Evolutionary conservation across 495 filamentous ascomycete species (phyloP), one percentile per base, ranked within the genome.

Genomic region (Entonaema liquescens): DNA sequence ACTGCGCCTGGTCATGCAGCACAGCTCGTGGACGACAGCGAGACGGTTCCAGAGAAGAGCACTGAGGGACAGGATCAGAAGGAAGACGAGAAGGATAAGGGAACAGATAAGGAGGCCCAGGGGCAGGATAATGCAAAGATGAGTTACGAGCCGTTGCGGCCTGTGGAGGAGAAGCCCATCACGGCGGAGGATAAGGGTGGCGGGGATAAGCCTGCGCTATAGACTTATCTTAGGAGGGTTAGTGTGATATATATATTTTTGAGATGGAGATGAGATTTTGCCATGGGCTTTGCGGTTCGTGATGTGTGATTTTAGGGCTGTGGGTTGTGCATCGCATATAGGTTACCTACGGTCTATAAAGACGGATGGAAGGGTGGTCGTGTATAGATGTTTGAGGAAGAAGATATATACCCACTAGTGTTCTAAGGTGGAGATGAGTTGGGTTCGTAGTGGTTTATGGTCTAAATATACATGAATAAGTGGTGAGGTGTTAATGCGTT

Each of bases 101-200:
- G 47, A 13, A 55, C 59, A 15, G 25, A 42, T 0, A 25, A 6
- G 17, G 53, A 56, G 29, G n/a, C 28, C 11, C 49, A 5, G 38
- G 54, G 25, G 2, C 17, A n/a, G 0, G 56, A 9, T 40, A 59
- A 17, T 12, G 17, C 62, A 13, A 21, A 17, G 28, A 11, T 71
- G 57, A 66, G 29, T 17, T 66, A 57, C 36, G 62, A 65, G 17
- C 68, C 68, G 2, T 6, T 65, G 28, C 53, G 17, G 17, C 67
- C 38, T 47, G 50, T 56, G 8, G n/a, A n/a, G 36, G 61, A 65
- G 40, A 61, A 56, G 23, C 54, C 62, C 6, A 11, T 42, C 4
- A 47, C 49, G 13, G 4, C 40, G 21, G 42, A 67, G 15, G 60
- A 36, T 33, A 42, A 68, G 21, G 61, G 55, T 13, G 56, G 56